Percentiles rank a stretch among this genome's conserved stretches.
phyloP scores from a whole-genome alignment of 371 early-diverging fungal species.

The Mucor velutinosus region DNA sequence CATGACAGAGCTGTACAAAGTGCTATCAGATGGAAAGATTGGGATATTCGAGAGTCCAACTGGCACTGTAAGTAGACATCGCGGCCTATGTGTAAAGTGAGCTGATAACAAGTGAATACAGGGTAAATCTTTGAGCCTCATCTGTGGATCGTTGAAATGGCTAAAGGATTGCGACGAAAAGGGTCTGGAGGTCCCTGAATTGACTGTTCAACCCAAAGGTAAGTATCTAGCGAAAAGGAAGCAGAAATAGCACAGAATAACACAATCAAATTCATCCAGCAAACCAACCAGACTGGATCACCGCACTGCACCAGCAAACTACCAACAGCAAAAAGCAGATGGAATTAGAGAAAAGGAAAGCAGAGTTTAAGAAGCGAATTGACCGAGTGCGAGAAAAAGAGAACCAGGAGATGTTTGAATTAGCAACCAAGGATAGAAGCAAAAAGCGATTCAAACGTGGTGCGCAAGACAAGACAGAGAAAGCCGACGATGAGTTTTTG shows the following conservation, averaged over 20 bases:
- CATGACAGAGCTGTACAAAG: conserved; percentile 74
- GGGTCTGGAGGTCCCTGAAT: not conserved
- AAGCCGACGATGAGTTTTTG: conserved; percentile 55
- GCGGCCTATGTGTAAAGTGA: not conserved
- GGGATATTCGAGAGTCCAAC: conserved; percentile 92
- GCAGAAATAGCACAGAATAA: not conserved
- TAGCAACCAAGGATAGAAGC: conserved; percentile 12
- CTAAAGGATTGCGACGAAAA: conserved; percentile 56
- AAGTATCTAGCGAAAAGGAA: not conserved
- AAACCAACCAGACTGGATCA: conserved; percentile 53
- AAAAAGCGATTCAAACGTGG: conserved; percentile 7
- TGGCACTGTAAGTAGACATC: conserved; percentile 69
- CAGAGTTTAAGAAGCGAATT: conserved; percentile 33
- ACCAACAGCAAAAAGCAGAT: conserved; percentile 8
- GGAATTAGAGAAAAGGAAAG: conserved; percentile 19
- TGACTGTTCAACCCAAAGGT: conserved; percentile 3
- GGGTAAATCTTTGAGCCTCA: conserved; percentile 88
- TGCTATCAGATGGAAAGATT: conserved; percentile 68
- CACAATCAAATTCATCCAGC: not conserved
- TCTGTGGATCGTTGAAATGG: conserved; percentile 88
- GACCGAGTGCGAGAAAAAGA: conserved; percentile 29
- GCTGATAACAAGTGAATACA: conserved; percentile 7
- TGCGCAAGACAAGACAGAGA: not conserved
- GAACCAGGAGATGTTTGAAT: conserved; percentile 1
- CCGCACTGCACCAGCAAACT: conserved; percentile 27